Evolutionary conservation across 2,329 filamentous ascomycete genomes (phyloP).

Genomic region (Fusarium illudens): DNA sequence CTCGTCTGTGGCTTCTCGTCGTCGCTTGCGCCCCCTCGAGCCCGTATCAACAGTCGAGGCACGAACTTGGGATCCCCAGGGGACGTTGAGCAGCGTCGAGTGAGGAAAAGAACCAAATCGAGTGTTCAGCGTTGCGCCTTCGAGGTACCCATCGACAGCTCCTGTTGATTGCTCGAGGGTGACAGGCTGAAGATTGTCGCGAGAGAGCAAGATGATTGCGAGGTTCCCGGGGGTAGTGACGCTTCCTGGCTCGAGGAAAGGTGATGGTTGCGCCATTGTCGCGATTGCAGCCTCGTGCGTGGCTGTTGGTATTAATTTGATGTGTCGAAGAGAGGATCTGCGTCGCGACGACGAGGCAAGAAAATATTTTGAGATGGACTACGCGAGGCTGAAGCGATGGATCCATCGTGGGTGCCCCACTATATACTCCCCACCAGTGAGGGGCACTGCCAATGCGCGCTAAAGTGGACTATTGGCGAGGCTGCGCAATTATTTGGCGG

Average conservation of each 20-base stretch:
- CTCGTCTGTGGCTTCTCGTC: slow-evolving; percentile 58
- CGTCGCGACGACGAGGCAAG: slow-evolving; percentile 10
- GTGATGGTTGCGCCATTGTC: slow-evolving; percentile 63
- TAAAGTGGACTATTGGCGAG: slow-evolving; percentile 24
- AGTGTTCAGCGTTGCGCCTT: slow-evolving; percentile 86
- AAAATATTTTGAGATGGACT: slow-evolving; percentile 32
- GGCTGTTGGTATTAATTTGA: neutral
- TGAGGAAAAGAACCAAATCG: slow-evolving; percentile 92
- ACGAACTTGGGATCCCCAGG: slow-evolving; percentile 91
- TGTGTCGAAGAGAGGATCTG: slow-evolving; percentile 7
- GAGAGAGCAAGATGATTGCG: slow-evolving; percentile 86
- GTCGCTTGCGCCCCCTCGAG: slow-evolving; percentile 79
- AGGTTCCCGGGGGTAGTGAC: slow-evolving; percentile 71
- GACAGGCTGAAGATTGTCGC: slow-evolving; percentile 83
- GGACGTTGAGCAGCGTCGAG: slow-evolving; percentile 76
- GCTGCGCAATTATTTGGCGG: slow-evolving; percentile 20
- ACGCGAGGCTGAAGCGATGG: slow-evolving; percentile 31
- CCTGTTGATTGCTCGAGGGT: slow-evolving; percentile 70
- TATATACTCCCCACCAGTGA: slow-evolving; percentile 30
- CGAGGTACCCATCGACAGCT: slow-evolving; percentile 74
- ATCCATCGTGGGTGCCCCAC: slow-evolving; percentile 24
- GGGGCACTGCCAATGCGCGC: slow-evolving; percentile 22
- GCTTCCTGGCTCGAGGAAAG: slow-evolving; percentile 78
- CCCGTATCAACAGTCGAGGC: slow-evolving; percentile 92
- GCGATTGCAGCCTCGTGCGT: slow-evolving; percentile 13